These are phyloP conservation scores for Theileria equi DNA, from an alignment of 169 alveolate species.

Conservation along the genomic window DNA sequence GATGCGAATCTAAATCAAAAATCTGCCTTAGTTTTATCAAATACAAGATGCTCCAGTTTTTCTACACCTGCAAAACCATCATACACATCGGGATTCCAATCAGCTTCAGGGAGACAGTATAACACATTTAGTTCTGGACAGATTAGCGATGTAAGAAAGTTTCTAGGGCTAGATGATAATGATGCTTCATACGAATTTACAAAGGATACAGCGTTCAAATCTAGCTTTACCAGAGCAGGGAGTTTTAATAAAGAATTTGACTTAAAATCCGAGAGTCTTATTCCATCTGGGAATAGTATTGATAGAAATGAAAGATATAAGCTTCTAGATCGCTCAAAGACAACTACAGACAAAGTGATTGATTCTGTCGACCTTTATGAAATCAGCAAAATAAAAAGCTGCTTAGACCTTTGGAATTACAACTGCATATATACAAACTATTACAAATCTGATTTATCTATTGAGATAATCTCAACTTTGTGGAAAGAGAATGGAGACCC, in stretches of 20 bases:
- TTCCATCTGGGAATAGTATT: not conserved
- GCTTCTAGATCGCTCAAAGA: too few species aligned
- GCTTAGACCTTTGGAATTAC: conserved; percentile 33
- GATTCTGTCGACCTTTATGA: not conserved
- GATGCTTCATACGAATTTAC: not conserved
- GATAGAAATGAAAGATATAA: not conserved
- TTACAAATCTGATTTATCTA: conserved; percentile 37
- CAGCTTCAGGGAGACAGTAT: conserved; percentile 24
- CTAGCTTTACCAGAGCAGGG: conserved; percentile 4
- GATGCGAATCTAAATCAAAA: conserved; percentile 2
- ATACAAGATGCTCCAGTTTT: not conserved
- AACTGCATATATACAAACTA: conserved; percentile 27
- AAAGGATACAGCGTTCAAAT: conserved; percentile 2
- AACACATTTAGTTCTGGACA: not conserved
- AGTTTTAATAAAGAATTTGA: not conserved
- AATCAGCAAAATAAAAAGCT: too few species aligned
- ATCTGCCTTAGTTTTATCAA: not conserved
- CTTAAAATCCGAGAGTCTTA: not conserved
- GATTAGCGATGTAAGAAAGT: conserved; percentile 10
- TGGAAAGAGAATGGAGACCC: conserved; percentile 55
- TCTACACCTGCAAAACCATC: not conserved
- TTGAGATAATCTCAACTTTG: conserved; percentile 25
- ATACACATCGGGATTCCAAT: conserved; percentile 3
- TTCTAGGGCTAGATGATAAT: conserved; percentile 17
- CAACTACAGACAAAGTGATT: not conserved